Conservation (phyloP, 306 rosid genomes). For the Erythrophleum fordii region DNA sequence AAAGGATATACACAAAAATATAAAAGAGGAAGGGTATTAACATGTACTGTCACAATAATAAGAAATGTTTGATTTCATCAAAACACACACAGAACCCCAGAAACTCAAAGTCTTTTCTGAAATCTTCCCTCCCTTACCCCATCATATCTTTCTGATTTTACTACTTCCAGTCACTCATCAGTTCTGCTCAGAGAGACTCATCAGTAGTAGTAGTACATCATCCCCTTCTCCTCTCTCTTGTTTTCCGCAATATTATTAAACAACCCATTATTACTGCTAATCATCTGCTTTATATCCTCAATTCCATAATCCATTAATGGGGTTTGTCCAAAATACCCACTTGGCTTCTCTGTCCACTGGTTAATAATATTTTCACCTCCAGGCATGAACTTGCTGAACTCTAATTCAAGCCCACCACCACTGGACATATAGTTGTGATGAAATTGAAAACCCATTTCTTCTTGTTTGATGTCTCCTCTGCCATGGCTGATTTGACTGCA, state of each 20-base stretch:
- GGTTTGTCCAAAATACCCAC: constrained; percentile 44
- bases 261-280: constrained; percentile 41
- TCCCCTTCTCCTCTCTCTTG: constrained; percentile 60
- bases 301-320: constrained; percentile 50
- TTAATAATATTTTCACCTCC: constrained; percentile 33
- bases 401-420: constrained; percentile 37
- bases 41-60: constrained; percentile 64
- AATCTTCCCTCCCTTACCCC: constrained; percentile 57
- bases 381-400: constrained; percentile 46
- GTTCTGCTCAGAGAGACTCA: constrained; percentile 25
- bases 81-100: constrained; percentile 49
- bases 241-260: constrained; percentile 56
- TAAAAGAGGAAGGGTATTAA: constrained; percentile 40
- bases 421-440: constrained; percentile 27
- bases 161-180: constrained; percentile 56
- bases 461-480: constrained; percentile 55
- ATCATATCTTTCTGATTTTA: constrained; percentile 72
- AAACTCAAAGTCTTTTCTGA: constrained; percentile 40
- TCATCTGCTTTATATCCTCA: constrained; percentile 71
- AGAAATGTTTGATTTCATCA: constrained; percentile 55
- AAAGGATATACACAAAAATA: constrained; percentile 58
- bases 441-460: constrained; percentile 49
- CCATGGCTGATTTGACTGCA: constrained; percentile 56
- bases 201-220: constrained; percentile 50
- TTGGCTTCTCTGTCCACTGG: constrained; percentile 46